Evolutionary conservation across 106 monocot genomes (phyloP), one percentile per base, ranked within the genome.

Genomic region (Dendrobium huoshanense): DNA sequence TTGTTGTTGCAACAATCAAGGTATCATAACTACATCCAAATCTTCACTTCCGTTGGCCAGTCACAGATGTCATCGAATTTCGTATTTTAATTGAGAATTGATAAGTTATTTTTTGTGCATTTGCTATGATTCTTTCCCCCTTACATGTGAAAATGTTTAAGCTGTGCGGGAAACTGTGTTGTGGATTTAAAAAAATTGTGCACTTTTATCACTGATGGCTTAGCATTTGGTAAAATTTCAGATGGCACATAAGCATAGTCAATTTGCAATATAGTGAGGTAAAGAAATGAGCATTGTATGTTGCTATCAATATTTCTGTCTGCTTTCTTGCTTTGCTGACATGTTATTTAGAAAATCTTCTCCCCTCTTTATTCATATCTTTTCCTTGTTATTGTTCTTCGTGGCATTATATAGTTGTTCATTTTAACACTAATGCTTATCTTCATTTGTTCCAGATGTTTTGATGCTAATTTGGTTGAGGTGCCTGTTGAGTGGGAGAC

Each of bases 401-500:
- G 4, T 61, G 33, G 33, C 31, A 51, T 51, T 3, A 70, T 70
- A 27, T 17, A 9, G 22, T 61, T 61, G 22, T 61, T 22, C 61
- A 70, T 70, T 13, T 70, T 33, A 70, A 65, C 64, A 8, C n/a
- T 24, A 22, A 10, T 27, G 64, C 64, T 65, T 70, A 70, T 70
- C 15, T 75, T 77, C 27, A 24, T 29, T 77, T 80, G 9, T 82
- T 83, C 7, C 75, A 99, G 98, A 84, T 99, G 98, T 64, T 77
- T 49, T 85, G 98, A 99, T 85, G 92, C 92, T 17, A 99, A 95
- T 70, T 31, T 99, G 78, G 82, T 95, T 67, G 92, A 79, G 55
- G 84, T 99, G 64, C 98, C 98, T 3, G 90, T 99, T 40, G 93
- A 95, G 85, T 82, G 95, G 70, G 98, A 99, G 81, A 88, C 85